Conservation (phyloP, 1,139 yeast species). For the Lizanozyma gosingica region DNA sequence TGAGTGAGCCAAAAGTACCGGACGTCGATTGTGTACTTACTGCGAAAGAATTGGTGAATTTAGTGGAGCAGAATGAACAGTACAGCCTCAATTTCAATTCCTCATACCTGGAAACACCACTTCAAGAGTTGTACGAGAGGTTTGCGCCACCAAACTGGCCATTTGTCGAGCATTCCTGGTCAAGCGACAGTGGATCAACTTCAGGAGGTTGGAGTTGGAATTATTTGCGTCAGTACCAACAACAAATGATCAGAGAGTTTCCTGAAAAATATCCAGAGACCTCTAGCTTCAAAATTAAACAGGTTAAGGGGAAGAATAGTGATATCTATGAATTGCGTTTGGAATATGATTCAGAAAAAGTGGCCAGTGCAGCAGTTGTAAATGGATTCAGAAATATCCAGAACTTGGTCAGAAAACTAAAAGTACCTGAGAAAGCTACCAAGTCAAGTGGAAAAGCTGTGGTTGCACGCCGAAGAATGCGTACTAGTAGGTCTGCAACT, state of each 20-base stretch:
- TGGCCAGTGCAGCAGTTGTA: conserved; percentile 65
- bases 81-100: conserved; percentile 12
- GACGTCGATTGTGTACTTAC: conserved; percentile 95
- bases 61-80: conserved; percentile 44
- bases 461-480: conserved; percentile 29
- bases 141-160: conserved; percentile 57
- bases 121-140: conserved; percentile 18
- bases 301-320: conserved; percentile 56
- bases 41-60: conserved; percentile 73
- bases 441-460: conserved; percentile 25
- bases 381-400: conserved; percentile 94
- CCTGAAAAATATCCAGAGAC: conserved; percentile 11
- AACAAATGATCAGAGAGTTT: conserved; percentile 17
- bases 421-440: conserved; percentile 23
- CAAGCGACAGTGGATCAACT: conserved; percentile 65
- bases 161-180: conserved; percentile 49
- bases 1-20: conserved; percentile 22
- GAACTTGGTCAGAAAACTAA: conserved; percentile 77
- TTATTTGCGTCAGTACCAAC: conserved; percentile 37
- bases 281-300: conserved; percentile 16
- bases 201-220: conserved; percentile 85
- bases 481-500: conserved; percentile 5
- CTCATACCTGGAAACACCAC: conserved; percentile 6
- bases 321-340: conserved; percentile 64
- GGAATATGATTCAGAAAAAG: conserved; percentile 18